Percentiles rank a stretch among this genome's conserved stretches.
Conservation (phyloP, 768 basidiomycete genomes). For the Tylopilus felleus region DNA sequence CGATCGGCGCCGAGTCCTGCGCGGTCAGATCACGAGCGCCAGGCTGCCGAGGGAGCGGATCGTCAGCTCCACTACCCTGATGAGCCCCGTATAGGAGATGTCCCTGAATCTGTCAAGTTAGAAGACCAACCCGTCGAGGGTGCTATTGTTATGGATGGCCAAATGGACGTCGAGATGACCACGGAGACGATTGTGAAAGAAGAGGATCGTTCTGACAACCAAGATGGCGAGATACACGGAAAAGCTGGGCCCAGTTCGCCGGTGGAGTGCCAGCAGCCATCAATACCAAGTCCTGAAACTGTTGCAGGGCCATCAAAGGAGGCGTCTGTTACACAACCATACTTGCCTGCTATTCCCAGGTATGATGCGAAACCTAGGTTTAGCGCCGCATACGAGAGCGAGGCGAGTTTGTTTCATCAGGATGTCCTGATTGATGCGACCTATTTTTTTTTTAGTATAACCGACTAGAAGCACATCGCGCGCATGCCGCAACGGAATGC, state of each 20-base stretch:
- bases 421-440: not conserved
- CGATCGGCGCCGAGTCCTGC: conserved; percentile 11
- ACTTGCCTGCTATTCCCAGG: conserved; percentile 33
- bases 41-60: not conserved
- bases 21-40: conserved; percentile 3
- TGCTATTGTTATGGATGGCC: not conserved
- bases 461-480: conserved; percentile 38
- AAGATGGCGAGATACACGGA: conserved; percentile 17
- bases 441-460: conserved; percentile 21
- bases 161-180: conserved; percentile 5
- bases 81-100: not conserved
- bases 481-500: conserved; percentile 39
- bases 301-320: conserved; percentile 15
- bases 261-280: conserved; percentile 5
- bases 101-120: not conserved
- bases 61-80: not conserved
- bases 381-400: conserved; percentile 24
- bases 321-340: conserved; percentile 24
- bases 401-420: conserved; percentile 19
- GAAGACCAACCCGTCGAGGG: conserved; percentile 2
- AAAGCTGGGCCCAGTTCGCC: conserved; percentile 21
- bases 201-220: conserved; percentile 13
- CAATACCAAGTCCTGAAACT: conserved; percentile 10
- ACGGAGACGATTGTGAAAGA: conserved; percentile 9
- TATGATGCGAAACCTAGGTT: conserved; percentile 27